A percentile compares a stretch with the other conserved stretches of the same genome.
Conservation (phyloP, 2,329 filamentous ascomycete genomes). For the Colletotrichum incanum region DNA sequence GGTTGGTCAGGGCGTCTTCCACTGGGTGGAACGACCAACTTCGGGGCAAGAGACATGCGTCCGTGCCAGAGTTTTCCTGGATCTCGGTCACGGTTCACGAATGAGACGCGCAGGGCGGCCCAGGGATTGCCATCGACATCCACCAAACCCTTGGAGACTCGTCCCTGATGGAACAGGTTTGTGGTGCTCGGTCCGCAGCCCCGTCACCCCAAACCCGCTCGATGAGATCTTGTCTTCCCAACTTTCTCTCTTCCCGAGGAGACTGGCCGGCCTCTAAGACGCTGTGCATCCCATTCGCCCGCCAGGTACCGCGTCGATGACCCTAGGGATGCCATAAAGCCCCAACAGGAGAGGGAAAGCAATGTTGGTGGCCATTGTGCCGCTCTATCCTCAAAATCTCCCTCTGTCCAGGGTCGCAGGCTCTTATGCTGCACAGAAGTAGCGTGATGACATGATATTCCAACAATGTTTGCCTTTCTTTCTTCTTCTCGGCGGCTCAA, state of each 20-base stretch:
- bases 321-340: background rate
- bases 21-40: background rate
- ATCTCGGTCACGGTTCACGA: slow-evolving; percentile 1
- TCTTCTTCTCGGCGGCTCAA: background rate
- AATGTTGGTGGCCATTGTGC: background rate
- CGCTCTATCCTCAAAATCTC: too few species aligned
- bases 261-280: background rate
- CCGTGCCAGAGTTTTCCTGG: background rate
- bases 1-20: background rate
- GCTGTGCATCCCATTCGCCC: background rate
- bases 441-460: background rate
- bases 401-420: background rate
- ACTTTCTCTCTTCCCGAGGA: background rate
- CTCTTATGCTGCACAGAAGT: background rate
- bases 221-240: background rate
- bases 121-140: slow-evolving; percentile 1
- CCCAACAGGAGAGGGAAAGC: background rate
- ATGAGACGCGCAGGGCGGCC: background rate
- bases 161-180: background rate
- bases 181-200: background rate
- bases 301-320: background rate
- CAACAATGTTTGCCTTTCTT: background rate
- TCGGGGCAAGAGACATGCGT: slow-evolving; percentile 1
- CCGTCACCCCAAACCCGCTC: background rate
- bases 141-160: background rate